Percentiles rank a stretch among this genome's conserved stretches.
These are phyloP conservation scores for Botrytis fabae DNA, from an alignment of 2,329 filamentous ascomycete species.

Conservation along the genomic window DNA sequence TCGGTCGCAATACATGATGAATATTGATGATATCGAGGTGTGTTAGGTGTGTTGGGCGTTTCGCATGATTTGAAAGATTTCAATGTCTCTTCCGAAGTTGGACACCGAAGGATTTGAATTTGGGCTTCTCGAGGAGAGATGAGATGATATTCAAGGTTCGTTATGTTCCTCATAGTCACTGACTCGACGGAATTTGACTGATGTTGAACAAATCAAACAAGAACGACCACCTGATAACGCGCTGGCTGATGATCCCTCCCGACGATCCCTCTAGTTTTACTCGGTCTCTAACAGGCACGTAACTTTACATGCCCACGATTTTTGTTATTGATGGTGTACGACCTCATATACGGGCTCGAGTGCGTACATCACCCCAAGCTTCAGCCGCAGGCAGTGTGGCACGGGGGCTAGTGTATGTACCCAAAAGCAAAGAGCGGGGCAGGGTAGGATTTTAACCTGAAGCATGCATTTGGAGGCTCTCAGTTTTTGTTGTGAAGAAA, in stretches of 20 bases:
- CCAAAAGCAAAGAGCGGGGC: neutral
- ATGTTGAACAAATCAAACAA: neutral
- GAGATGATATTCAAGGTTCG: neutral
- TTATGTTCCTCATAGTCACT: neutral
- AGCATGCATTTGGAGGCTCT: neutral
- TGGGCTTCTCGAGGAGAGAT: neutral
- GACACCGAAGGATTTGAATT: neutral
- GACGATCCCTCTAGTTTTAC: neutral
- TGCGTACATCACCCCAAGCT: neutral
- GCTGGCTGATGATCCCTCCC: neutral
- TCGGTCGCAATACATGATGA: neutral
- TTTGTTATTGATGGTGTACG: neutral
- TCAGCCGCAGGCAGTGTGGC: neutral
- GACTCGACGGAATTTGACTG: neutral
- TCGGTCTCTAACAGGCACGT: neutral
- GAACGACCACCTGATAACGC: neutral
- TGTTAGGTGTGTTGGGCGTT: neutral
- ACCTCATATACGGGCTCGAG: neutral
- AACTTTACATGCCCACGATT: neutral
- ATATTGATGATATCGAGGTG: slow-evolving; percentile 4
- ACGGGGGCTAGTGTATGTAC: neutral
- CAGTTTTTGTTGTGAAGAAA: neutral
- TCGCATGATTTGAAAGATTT: neutral
- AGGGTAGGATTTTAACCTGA: neutral
- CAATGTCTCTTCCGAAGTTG: neutral